Evolutionary conservation across 192 early-diverging fungal species (phyloP).

Genomic region (Gigaspora rosea): DNA sequence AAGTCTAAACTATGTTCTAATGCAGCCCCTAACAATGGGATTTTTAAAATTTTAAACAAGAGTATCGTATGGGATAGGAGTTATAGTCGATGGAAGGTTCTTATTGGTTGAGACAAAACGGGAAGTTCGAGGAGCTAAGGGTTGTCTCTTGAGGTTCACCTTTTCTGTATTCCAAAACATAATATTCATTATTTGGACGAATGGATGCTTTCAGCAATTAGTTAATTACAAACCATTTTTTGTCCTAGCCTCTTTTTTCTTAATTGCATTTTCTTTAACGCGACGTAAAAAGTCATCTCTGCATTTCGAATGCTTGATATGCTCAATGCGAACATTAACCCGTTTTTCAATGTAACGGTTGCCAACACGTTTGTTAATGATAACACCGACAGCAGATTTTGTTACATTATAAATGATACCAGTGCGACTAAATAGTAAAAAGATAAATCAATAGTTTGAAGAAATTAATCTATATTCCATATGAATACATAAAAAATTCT

Average conservation of each 20-base stretch:
- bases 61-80: slow-evolving; percentile 92
- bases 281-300: slow-evolving; percentile 96
- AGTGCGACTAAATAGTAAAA: slow-evolving; percentile 68
- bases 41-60: neutral
- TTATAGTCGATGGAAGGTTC: slow-evolving; percentile 92
- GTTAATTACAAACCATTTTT: slow-evolving; percentile 55
- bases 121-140: slow-evolving; percentile 82
- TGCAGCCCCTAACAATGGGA: too few relatives aligned
- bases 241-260: slow-evolving; percentile 81
- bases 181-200: neutral
- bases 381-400: slow-evolving; percentile 98
- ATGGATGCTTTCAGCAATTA: neutral
- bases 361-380: slow-evolving; percentile 97
- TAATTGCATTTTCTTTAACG: slow-evolving; percentile 92
- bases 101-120: slow-evolving; percentile 85
- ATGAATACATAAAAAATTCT: neutral
- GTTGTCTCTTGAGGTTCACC: slow-evolving; percentile 88
- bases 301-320: slow-evolving; percentile 99
- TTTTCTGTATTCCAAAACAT: slow-evolving; percentile 42
- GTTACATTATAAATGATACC: slow-evolving; percentile 99
- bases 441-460: neutral
- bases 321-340: slow-evolving; percentile 97
- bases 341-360: slow-evolving; percentile 99
- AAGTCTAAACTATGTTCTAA: too few relatives aligned
- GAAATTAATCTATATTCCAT: neutral